These are phyloP conservation scores for Aspergillus sp. DNA, from an alignment of 2,329 filamentous ascomycete genomes.

Conservation along the genomic window DNA sequence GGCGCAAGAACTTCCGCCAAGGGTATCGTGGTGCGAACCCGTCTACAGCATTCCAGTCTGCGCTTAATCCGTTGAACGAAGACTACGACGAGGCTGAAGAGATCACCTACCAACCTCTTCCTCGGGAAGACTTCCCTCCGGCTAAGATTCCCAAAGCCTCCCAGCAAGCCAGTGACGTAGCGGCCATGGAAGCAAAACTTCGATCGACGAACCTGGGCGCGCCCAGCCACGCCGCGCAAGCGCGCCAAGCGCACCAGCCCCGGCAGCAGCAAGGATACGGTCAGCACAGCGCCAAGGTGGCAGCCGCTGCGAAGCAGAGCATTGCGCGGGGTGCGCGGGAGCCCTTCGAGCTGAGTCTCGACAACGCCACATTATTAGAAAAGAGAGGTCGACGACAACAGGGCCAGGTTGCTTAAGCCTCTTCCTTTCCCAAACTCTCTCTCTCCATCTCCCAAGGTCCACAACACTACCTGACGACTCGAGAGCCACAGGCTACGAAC, in stretches of 20 bases:
- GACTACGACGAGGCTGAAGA: slow-evolving; percentile 64
- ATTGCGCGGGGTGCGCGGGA: slow-evolving; percentile 74
- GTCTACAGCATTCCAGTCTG: slow-evolving; percentile 61
- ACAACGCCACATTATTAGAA: slow-evolving; percentile 85
- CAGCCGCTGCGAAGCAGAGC: slow-evolving; percentile 79
- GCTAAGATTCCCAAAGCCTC: slow-evolving; percentile 67
- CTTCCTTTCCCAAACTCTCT: neutral
- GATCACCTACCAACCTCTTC: slow-evolving; percentile 19
- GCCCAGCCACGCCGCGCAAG: slow-evolving; percentile 62
- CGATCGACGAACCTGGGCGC: slow-evolving; percentile 74
- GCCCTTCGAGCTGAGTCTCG: slow-evolving; percentile 87
- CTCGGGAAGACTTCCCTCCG: slow-evolving; percentile 45
- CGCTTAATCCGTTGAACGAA: slow-evolving; percentile 66
- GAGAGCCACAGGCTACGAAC: slow-evolving; percentile 10
- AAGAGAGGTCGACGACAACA: slow-evolving; percentile 57
- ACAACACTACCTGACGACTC: neutral
- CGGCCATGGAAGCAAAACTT: slow-evolving; percentile 82
- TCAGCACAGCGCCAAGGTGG: slow-evolving; percentile 82
- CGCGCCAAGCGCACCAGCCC: slow-evolving; percentile 59
- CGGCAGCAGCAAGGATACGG: slow-evolving; percentile 70
- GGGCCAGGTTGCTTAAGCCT: slow-evolving; percentile 30
- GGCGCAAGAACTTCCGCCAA: slow-evolving; percentile 79
- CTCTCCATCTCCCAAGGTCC: slow-evolving; percentile 4
- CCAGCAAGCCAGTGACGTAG: slow-evolving; percentile 61
- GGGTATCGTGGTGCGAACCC: slow-evolving; percentile 61